phyloP scores from a whole-genome alignment of 495 filamentous ascomycete genomes.

The Podospora pseudoanserina region DNA sequence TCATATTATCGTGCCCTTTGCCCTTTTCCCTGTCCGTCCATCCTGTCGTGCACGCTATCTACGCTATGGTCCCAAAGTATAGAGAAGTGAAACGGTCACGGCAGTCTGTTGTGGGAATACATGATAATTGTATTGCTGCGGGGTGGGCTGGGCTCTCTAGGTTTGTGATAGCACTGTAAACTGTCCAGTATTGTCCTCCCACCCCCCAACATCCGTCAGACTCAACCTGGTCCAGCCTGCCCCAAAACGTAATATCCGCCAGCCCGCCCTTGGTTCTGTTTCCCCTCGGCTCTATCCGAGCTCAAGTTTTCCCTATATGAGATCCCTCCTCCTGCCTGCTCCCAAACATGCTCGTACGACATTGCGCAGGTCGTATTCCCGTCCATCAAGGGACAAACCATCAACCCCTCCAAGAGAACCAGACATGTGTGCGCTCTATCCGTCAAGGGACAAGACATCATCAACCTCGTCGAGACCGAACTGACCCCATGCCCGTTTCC shows the following conservation, averaged over 20 bases:
- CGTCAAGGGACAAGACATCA: not conserved
- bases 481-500: not conserved
- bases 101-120: not conserved
- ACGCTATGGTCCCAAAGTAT: not conserved
- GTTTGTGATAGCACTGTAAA: not conserved
- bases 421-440: not conserved
- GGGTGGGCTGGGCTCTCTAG: not conserved
- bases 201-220: too few species aligned
- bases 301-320: not conserved
- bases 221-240: not conserved
- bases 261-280: not conserved
- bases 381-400: not conserved
- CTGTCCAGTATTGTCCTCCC: too few species aligned
- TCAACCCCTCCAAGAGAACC: not conserved
- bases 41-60: not conserved
- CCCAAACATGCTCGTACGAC: not conserved
- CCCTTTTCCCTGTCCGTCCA: not conserved
- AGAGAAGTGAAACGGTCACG: not conserved
- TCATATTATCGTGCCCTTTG: not conserved
- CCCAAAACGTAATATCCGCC: not conserved
- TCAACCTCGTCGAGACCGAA: not conserved
- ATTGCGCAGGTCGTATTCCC: not conserved
- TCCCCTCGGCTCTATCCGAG: not conserved
- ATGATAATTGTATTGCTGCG: not conserved
- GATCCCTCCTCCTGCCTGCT: not conserved